Conservation (phyloP, 306 rosid genomes). For the Cercis canadensis region DNA sequence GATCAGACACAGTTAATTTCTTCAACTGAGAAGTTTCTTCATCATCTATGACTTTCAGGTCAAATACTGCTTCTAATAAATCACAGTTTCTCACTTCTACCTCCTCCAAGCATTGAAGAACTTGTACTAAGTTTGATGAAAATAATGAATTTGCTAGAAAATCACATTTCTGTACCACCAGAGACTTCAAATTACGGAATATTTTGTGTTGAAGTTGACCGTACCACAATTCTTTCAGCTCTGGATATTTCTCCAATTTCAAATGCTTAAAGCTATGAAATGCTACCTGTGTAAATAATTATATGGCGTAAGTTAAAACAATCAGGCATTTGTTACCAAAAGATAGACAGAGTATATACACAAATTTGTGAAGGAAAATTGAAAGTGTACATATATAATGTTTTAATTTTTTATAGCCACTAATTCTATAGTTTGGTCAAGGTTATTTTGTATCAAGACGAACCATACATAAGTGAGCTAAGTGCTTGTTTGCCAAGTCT, state of each 20-base stretch:
- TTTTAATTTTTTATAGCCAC: too few relatives aligned
- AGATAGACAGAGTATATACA: too few relatives aligned
- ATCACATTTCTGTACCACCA: background rate
- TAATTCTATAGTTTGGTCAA: too few relatives aligned
- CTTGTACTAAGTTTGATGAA: background rate
- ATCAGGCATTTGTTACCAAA: too few relatives aligned
- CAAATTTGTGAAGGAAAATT: background rate
- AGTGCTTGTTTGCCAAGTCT: too few relatives aligned
- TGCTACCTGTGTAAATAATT: background rate
- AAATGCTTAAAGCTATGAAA: background rate
- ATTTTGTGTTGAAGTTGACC: background rate
- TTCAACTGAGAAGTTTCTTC: background rate
- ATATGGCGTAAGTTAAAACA: background rate
- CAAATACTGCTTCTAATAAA: conserved; percentile 9
- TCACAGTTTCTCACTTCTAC: conserved; percentile 12
- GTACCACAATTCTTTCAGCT: background rate
- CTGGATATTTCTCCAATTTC: background rate
- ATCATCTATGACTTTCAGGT: background rate
- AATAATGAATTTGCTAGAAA: background rate
- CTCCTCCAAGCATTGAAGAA: background rate
- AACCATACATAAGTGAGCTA: background rate
- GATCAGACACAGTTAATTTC: background rate
- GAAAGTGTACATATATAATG: too few relatives aligned
- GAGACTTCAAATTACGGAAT: background rate
- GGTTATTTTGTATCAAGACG: too few relatives aligned